Percentiles rank a stretch among this genome's conserved stretches.
Conservation (phyloP, 441 rosid species). For the Erodium chrysanthum region DNA sequence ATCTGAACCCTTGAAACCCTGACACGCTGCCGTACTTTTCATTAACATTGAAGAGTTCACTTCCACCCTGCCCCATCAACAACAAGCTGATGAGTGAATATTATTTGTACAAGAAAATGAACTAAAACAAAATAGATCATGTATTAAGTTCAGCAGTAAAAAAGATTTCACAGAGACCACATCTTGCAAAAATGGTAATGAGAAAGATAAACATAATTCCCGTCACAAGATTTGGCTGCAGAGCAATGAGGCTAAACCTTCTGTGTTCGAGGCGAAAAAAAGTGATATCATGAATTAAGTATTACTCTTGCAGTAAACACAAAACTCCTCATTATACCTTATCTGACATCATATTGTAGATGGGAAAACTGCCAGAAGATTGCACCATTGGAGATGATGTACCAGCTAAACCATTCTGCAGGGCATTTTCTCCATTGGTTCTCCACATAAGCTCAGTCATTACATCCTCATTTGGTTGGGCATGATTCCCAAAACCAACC, state of each 20-base stretch:
- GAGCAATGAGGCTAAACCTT: no score
- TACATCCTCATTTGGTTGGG: slow-evolving; percentile 24
- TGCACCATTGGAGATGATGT: slow-evolving; percentile 28
- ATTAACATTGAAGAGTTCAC: neutral
- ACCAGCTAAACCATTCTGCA: slow-evolving; percentile 27
- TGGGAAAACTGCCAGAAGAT: slow-evolving; percentile 30
- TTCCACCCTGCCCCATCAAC: slow-evolving; percentile 30
- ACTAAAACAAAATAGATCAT: neutral
- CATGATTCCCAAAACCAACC: slow-evolving; percentile 24
- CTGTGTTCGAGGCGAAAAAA: no score
- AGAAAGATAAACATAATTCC: neutral
- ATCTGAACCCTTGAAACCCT: slow-evolving; percentile 28
- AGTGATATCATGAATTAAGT: no score
- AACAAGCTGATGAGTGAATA: slow-evolving; percentile 1
- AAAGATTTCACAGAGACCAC: neutral
- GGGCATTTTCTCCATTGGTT: slow-evolving; percentile 28
- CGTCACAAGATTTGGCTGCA: no score
- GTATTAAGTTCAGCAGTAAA: neutral
- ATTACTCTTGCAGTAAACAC: no score
- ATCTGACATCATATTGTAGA: slow-evolving; percentile 27
- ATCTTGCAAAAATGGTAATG: slow-evolving; percentile 8
- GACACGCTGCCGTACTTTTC: slow-evolving; percentile 25
- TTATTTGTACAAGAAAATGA: neutral
- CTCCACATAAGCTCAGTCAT: slow-evolving; percentile 31
- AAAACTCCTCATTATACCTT: slow-evolving; percentile 28